Evolutionary conservation across 1,139 yeast species (phyloP), one percentile per base, ranked within the genome.

Genomic region (Kodamaea anthophila): DNA sequence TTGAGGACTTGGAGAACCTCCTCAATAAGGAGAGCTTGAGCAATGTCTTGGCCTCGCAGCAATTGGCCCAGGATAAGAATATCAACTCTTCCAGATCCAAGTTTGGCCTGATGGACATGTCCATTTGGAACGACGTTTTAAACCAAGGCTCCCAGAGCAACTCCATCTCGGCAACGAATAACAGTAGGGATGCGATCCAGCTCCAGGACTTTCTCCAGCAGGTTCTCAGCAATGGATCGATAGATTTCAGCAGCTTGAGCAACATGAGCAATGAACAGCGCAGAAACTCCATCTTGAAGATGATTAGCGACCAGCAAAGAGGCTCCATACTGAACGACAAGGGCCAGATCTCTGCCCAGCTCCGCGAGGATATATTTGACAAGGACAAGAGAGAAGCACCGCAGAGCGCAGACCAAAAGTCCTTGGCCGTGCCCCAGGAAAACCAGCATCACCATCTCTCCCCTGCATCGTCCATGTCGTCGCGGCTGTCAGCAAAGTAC

Each of bases 301-400:
- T 60, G 6, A 48, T 66, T 10, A 60, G 46, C 37, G 66, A 60
- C 31, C 62, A 51, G 39, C 56, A 50, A 24, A 38, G 49, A 26
- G 43, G 38, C 15, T 10, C n/a, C 4, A 9, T 9, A n/a, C 44
- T 40, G 28, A 36, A 50, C 20, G 31, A 40, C 11, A 39, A 44
- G 6, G 35, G 33, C 23, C 35, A 29, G n/a, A 27, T 15, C 25
- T 15, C 21, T 15, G 38, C 47, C 7, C 53, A 49, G 11, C 51
- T 65, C 28, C 44, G 66, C 30, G 70, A 65, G 40, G 72, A 66
- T 35, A 66, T 66, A n/a, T 65, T 65, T 40, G 62, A 55, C 12
- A 55, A 52, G 32, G 34, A 29, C 22, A 39, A 36, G 18, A 32
- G 28, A 10, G 35, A 36, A 8, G 30, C 26, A 13, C 23, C 13